A percentile compares a stretch with the other conserved stretches of the same genome.
These are phyloP conservation scores for Hyphopichia homilentoma DNA, from an alignment of 805 yeast genomes.

Conservation along the genomic window DNA sequence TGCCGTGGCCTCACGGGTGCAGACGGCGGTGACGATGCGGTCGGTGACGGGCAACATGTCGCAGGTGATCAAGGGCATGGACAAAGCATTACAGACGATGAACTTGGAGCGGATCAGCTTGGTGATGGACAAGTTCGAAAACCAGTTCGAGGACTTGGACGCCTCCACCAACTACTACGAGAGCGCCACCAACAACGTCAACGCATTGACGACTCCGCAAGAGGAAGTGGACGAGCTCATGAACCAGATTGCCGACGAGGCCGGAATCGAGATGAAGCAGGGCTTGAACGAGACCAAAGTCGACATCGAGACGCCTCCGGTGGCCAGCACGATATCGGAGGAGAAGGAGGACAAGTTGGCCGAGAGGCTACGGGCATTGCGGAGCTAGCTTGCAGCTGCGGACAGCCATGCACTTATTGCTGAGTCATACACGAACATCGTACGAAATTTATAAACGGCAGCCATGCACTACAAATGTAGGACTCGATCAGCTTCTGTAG, in stretches of 20 bases:
- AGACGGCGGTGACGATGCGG: slow-evolving; percentile 97
- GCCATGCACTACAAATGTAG: too few relatives aligned
- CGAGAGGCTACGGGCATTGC: slow-evolving; percentile 82
- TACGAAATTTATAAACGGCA: too few relatives aligned
- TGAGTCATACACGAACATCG: too few relatives aligned
- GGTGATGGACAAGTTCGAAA: slow-evolving; percentile 96
- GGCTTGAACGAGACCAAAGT: slow-evolving; percentile 67
- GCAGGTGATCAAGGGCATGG: slow-evolving; percentile 92
- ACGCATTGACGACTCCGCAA: slow-evolving; percentile 87
- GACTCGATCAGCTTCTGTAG: too few relatives aligned
- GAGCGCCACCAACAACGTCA: slow-evolving; percentile 80
- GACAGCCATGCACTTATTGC: too few relatives aligned
- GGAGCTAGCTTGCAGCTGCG: slow-evolving; percentile 29
- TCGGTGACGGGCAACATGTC: slow-evolving; percentile 93
- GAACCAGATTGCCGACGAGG: slow-evolving; percentile 95
- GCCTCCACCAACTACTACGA: slow-evolving; percentile 93
- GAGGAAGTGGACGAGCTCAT: slow-evolving; percentile 89
- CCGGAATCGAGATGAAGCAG: slow-evolving; percentile 89
- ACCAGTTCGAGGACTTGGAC: slow-evolving; percentile 93
- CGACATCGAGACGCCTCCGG: slow-evolving; percentile 38
- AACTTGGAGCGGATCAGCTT: slow-evolving; percentile 87
- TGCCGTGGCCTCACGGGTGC: slow-evolving; percentile 93
- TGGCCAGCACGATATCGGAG: slow-evolving; percentile 37
- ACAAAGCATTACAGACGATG: slow-evolving; percentile 92
- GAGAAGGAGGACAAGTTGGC: slow-evolving; percentile 86